Base-by-base conservation (phyloP, 2,329 filamentous ascomycete species). In the Pseudogymnoascus sp. region DNA sequence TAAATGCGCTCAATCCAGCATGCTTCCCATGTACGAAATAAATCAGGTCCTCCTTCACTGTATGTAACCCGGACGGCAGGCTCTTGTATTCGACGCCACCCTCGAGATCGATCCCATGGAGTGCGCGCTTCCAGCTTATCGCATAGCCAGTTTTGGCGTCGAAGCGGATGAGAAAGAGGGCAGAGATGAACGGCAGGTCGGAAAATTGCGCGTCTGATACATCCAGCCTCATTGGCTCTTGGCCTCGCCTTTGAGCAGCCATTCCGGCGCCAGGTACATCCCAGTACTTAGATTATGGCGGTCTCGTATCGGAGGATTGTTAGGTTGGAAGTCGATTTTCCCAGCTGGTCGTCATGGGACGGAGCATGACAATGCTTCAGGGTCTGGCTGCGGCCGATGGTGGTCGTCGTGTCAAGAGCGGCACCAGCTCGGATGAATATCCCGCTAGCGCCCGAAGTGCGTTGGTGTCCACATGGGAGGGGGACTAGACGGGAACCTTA, bases 51-150 rank as follows among this genome's bases (percentile, higher is more conserved):
- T 92, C 86, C 33, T 87, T 80, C 19, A 97, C 91, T 63, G 91
- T 89, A 76, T 99, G 94, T 59, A 97, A 76, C 23, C 94, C 94
- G 0, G 93, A 97, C 2, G 94, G 94, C 55, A 99, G 82, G 65
- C 91, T 95, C 77, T 97, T 97, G 82, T 92, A 99, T 76, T 99
- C 94, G 70, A 97, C 91, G 23, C 89, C 86, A 62, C 91, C 91
- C 68, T 96, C 90, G 59, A 97, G 83, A 75, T 83, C 81, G 76
- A 93, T 81, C 59, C 84, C 86, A 12, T 85, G 80, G 1, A 85
- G 76, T 11, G 88, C 84, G 67, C 84, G 86, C 74, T 95, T 91
- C 94, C 94, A 97, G 37, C 86, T 85, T 72, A 97, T 89, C 52
- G 91, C 96, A 76, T 88, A 96, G 78, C 92, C 92, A 70, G 91